Evolutionary conservation across 2,329 filamentous ascomycete species (phyloP).

Genomic region (Gyromitra esculenta): DNA sequence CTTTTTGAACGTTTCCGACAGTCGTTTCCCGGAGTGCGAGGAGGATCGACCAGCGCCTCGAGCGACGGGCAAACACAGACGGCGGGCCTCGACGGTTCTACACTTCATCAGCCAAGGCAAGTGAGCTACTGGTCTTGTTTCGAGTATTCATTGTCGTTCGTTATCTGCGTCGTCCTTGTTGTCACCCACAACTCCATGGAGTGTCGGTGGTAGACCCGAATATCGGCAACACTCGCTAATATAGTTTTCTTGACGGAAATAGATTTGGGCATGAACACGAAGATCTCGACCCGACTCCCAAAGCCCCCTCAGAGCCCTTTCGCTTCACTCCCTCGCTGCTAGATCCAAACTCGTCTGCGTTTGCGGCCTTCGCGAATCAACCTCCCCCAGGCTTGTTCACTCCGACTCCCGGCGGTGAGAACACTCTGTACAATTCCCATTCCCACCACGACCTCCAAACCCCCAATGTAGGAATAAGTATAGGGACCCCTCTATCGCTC

Average conservation of each 20-base stretch:
- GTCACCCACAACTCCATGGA: conserved; percentile 39
- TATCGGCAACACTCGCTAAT: conserved; percentile 36
- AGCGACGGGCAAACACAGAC: conserved; percentile 48
- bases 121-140: conserved; percentile 41
- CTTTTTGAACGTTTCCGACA: conserved; percentile 57
- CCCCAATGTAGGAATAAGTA: conserved; percentile 75
- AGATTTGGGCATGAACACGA: conserved; percentile 55
- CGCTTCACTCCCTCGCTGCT: conserved; percentile 88
- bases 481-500: conserved; percentile 84
- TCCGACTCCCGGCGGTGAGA: conserved; percentile 82
- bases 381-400: conserved; percentile 85
- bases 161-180: conserved; percentile 28
- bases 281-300: conserved; percentile 83
- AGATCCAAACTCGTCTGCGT: conserved; percentile 84
- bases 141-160: conserved; percentile 43
- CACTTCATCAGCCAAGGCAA: conserved; percentile 54
- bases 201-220: conserved; percentile 20
- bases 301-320: conserved; percentile 78
- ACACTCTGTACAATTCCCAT: conserved; percentile 66
- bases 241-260: conserved; percentile 10
- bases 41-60: conserved; percentile 43
- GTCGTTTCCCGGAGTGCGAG: conserved; percentile 57
- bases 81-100: conserved; percentile 45
- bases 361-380: conserved; percentile 80
- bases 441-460: conserved; percentile 87